A percentile compares a stretch with the other conserved stretches of the same genome.
These are phyloP conservation scores for Tieghemostelium lacteum DNA, from an alignment of 78 protist species.

Conservation along the genomic window DNA sequence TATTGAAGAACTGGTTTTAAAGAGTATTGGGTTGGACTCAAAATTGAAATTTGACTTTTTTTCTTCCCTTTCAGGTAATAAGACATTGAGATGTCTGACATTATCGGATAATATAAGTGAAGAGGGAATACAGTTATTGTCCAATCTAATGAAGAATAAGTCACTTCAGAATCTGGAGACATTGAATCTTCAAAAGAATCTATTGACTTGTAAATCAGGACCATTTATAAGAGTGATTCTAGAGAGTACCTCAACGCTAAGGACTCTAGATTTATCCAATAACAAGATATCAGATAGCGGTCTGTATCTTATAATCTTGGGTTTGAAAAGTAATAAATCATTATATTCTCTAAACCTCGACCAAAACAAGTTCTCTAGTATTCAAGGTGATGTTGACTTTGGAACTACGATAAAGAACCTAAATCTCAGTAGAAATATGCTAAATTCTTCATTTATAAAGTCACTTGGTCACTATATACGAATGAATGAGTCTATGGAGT, in stretches of 20 bases:
- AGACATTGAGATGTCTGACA: neutral
- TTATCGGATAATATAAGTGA: slow-evolving; percentile 25
- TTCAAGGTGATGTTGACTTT: neutral
- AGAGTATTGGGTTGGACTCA: neutral
- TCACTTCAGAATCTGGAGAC: neutral
- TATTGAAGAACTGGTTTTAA: neutral
- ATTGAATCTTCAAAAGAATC: slow-evolving; percentile 2
- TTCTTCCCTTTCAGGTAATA: neutral
- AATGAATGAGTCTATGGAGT: neutral
- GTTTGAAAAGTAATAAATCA: neutral
- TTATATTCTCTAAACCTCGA: neutral
- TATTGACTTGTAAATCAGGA: slow-evolving; percentile 4
- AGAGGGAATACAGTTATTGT: slow-evolving; percentile 14
- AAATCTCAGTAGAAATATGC: slow-evolving; percentile 1
- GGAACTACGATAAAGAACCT: neutral
- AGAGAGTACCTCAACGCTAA: neutral
- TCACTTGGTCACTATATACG: neutral
- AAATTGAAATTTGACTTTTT: slow-evolving; percentile 7
- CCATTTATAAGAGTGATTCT: neutral
- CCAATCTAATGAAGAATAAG: neutral
- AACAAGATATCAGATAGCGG: slow-evolving; percentile 12
- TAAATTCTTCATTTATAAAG: neutral
- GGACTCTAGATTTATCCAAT: neutral
- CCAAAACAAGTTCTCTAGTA: neutral
- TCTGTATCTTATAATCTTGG: neutral